phyloP scores from a whole-genome alignment of 441 rosid genomes.

The Isatis lusitanica region DNA sequence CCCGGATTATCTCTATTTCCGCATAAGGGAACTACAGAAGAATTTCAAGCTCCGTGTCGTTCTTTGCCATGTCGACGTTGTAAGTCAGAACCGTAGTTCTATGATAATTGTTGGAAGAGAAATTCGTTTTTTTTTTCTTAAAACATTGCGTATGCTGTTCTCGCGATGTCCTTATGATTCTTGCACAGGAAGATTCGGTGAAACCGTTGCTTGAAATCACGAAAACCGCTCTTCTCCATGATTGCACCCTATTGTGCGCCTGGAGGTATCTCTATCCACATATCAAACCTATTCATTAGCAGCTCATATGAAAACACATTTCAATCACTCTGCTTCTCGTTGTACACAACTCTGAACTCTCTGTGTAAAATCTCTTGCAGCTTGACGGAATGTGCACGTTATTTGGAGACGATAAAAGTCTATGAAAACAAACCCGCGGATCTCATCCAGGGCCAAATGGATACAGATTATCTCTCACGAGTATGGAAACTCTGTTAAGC shows the following conservation, averaged over 20 bases:
- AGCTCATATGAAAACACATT: not conserved
- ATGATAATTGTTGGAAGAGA: not conserved
- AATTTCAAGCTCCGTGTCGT: constrained; percentile 83
- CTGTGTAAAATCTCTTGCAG: constrained; percentile 41
- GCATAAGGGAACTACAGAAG: constrained; percentile 88
- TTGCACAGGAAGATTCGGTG: constrained; percentile 74
- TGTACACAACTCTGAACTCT: not conserved
- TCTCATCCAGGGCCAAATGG: constrained; percentile 94
- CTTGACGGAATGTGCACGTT: constrained; percentile 95
- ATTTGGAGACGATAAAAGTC: constrained; percentile 92
- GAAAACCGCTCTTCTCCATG: constrained; percentile 86
- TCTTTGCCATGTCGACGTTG: constrained; percentile 91
- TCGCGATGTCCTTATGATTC: constrained; percentile 13
- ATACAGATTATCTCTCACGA: constrained; percentile 85
- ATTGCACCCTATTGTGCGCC: constrained; percentile 85
- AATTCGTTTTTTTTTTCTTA: not conserved
- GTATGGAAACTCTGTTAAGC: constrained; percentile 38
- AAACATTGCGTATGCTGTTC: not conserved
- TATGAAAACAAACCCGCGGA: constrained; percentile 97
- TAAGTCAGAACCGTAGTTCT: constrained; percentile 32
- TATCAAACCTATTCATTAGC: not conserved
- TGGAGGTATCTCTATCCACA: constrained; percentile 60
- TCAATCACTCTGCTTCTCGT: constrained; percentile 14
- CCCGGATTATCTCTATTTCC: constrained; percentile 89
- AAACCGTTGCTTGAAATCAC: constrained; percentile 95